A percentile compares a stretch with the other conserved stretches of the same genome.
Evolutionary conservation across 2,329 filamentous ascomycete species (phyloP).

Genomic region (Colletotrichum eleusines): DNA sequence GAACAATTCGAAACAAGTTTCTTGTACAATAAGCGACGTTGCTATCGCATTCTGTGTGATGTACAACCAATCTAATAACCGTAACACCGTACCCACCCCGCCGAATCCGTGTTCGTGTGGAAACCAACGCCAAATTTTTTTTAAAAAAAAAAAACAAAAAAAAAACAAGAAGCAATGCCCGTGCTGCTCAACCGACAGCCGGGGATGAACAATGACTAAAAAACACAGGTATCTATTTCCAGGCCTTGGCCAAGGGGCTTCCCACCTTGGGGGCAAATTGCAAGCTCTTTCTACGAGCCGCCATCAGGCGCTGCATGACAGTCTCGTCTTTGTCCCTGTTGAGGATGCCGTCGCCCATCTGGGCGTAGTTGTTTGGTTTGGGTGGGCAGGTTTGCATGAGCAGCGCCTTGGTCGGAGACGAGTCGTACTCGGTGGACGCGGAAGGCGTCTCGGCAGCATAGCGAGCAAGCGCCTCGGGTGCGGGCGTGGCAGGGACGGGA

Average conservation of each 20-base stretch:
- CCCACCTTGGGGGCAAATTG: constrained; percentile 82
- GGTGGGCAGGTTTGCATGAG: constrained; percentile 68
- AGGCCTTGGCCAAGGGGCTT: constrained; percentile 75
- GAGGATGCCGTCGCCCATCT: constrained; percentile 60
- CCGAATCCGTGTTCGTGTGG: constrained; percentile 14
- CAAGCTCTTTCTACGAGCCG: constrained; percentile 80
- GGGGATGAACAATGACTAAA: neutral
- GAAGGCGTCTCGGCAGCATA: constrained; percentile 64
- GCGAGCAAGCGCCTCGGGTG: constrained; percentile 65
- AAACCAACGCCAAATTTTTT: constrained; percentile 30
- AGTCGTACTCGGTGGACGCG: constrained; percentile 49
- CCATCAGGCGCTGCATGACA: constrained; percentile 74
- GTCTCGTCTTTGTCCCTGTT: constrained; percentile 65
- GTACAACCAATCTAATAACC: constrained; percentile 33
- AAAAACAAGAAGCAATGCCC: constrained; percentile 12
- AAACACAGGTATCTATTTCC: constrained; percentile 50
- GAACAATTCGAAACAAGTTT: constrained; percentile 7
- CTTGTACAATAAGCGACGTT: constrained; percentile 13
- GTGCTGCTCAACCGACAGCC: neutral
- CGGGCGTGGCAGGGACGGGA: constrained; percentile 69
- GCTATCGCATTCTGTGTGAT: constrained; percentile 26
- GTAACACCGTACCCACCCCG: constrained; percentile 24
- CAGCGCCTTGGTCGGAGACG: constrained; percentile 54
- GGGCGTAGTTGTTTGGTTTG: constrained; percentile 55
- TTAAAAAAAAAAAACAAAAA: constrained; percentile 16